phyloP scores from a whole-genome alignment of 2,329 filamentous ascomycete species.

The Cordyceps sp. region DNA sequence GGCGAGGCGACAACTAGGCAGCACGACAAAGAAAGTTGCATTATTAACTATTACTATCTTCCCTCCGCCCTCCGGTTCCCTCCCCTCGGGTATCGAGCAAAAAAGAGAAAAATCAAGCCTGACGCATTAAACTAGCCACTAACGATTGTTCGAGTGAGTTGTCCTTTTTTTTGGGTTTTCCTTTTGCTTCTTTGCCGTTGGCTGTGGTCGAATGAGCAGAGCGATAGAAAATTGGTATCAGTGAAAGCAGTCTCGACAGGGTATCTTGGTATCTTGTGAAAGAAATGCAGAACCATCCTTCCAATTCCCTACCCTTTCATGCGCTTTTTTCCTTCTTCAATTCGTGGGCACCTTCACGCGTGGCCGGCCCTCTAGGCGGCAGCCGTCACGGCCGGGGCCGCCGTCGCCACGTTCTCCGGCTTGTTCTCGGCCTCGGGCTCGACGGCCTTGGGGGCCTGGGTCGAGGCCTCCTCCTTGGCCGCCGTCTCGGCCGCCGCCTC shows the following conservation, averaged over 20 bases:
- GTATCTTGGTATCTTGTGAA: slow-evolving; percentile 34
- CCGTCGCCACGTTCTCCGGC: slow-evolving; percentile 21
- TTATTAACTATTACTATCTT: slow-evolving; percentile 28
- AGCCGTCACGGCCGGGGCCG: slow-evolving; percentile 31
- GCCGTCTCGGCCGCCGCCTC: slow-evolving; percentile 13
- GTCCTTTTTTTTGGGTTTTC: slow-evolving; percentile 6
- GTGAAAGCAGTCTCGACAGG: slow-evolving; percentile 33
- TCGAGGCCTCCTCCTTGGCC: slow-evolving; percentile 15
- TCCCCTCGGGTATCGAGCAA: slow-evolving; percentile 22
- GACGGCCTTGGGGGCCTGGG: slow-evolving; percentile 9
- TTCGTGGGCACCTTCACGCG: slow-evolving; percentile 9
- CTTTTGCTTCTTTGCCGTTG: slow-evolving; percentile 7
- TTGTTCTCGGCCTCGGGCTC: slow-evolving; percentile 21
- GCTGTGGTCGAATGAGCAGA: slow-evolving; percentile 8
- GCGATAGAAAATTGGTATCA: slow-evolving; percentile 22
- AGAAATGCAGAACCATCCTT: slow-evolving; percentile 36
- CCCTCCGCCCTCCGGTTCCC: slow-evolving; percentile 9
- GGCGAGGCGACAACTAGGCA: too few relatives aligned
- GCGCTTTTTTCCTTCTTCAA: slow-evolving; percentile 10
- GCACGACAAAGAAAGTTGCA: slow-evolving; percentile 21
- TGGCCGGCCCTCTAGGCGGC: slow-evolving; percentile 26
- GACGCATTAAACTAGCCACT: slow-evolving; percentile 11
- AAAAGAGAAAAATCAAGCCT: slow-evolving; percentile 5
- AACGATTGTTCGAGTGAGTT: slow-evolving; percentile 2
- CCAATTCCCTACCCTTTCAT: slow-evolving; percentile 28